Evolutionary conservation across 768 basidiomycete genomes (phyloP), one percentile per base, ranked within the genome.

Genomic region (Mycena indigotica): DNA sequence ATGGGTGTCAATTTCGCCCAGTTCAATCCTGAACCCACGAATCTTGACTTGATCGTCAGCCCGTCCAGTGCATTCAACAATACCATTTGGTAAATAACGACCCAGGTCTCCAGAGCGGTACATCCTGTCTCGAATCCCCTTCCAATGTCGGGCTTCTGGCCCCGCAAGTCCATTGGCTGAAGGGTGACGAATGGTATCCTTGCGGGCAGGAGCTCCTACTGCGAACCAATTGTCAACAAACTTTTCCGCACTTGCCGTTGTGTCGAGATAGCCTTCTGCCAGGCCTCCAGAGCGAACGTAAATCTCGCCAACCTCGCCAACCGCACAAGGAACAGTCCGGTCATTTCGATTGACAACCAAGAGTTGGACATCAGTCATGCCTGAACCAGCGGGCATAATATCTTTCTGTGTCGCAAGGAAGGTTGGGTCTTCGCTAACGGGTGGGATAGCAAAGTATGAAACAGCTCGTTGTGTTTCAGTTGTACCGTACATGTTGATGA

Each of bases 1-100:
- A 75, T 96, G 88, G 0, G 92, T 97, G 70, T 99, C 97, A 63
- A 99, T 97, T 72, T 99, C 97, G 16, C 95, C 95, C 5, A 98
- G 83, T 71, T 99, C 97, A 67, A 99, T 98, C 24, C 97, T 83
- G 86, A 99, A 99, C 2, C 97, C 97, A 53, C 97, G 91, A 72
- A 99, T 98, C 77, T 99, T 98, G 76, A 99, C 93, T 69, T 99
- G 97, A 69, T 98, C 96, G 69, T 99, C 97, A 2, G 96, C 95
- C 21, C 97, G 85, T 19, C 97, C 97, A 0, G 92, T 95, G 70
- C 97, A 98, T 72, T 99, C 97, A 12, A 99, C 97, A 28, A 84
- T 85, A 4, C 97, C 97, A 70, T 90, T 83, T 1, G 97, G 92
- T 28, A 89, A 77, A 72, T 99, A 99, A 4, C 97, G 86, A 2